phyloP scores from a whole-genome alignment of 208 protist species.

The Trypanosoma brucei region DNA sequence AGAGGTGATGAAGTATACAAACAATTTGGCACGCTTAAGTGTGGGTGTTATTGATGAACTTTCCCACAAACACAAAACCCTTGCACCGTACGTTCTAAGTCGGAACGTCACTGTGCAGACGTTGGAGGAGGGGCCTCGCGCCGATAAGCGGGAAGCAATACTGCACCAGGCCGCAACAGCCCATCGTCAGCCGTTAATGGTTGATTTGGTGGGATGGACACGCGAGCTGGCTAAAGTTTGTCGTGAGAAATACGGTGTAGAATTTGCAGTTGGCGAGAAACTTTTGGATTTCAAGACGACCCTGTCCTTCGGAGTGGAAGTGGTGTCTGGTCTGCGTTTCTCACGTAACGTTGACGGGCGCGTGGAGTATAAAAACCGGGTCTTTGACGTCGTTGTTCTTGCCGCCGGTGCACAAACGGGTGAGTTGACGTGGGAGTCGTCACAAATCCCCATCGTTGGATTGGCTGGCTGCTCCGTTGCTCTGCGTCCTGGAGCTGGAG shows the following conservation, averaged over 20 bases:
- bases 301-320: conserved; percentile 61
- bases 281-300: conserved; percentile 48
- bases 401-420: conserved; percentile 58
- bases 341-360: conserved; percentile 24
- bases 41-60: conserved; percentile 51
- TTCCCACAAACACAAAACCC: conserved; percentile 36
- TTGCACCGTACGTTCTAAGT: conserved; percentile 45
- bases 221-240: conserved; percentile 51
- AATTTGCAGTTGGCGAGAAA: conserved; percentile 53
- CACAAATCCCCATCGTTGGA: conserved; percentile 61
- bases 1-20: conserved; percentile 64
- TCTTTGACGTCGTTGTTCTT: conserved; percentile 79
- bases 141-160: too few relatives aligned
- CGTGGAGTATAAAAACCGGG: conserved; percentile 12
- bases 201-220: conserved; percentile 78
- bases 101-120: conserved; percentile 21
- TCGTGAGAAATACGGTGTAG: conserved; percentile 38
- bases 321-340: conserved; percentile 50
- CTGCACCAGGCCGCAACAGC: conserved; percentile 26
- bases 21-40: conserved; percentile 73
- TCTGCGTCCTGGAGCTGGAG: background rate
- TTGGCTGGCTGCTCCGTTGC: conserved; percentile 42
- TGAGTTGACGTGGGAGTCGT: conserved; percentile 43
- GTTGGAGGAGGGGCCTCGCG: background rate
- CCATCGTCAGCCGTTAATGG: conserved; percentile 48